Evolutionary conservation across 148 eudicot species (phyloP).

Genomic region (Camellia granthamiana): DNA sequence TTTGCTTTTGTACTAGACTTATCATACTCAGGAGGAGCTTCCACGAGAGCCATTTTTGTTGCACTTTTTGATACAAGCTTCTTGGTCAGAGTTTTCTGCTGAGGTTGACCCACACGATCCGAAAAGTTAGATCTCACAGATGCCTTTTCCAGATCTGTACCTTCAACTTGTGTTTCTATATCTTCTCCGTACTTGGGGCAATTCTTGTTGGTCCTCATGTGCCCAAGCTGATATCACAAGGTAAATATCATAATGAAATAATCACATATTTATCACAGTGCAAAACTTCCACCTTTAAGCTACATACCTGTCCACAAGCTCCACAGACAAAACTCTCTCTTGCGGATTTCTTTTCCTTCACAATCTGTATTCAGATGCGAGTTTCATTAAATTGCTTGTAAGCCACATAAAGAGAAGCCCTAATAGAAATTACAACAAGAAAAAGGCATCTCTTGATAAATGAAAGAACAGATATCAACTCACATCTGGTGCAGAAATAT

Average conservation of each 20-base stretch:
- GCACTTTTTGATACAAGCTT: slow-evolving; percentile 40
- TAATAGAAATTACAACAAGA: not conserved
- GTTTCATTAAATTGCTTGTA: not conserved
- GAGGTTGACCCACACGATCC: slow-evolving; percentile 40
- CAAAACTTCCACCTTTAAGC: slow-evolving; percentile 8
- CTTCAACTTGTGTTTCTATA: slow-evolving; percentile 52
- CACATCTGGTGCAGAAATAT: not conserved
- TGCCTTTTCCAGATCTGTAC: slow-evolving; percentile 53
- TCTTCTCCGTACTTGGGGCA: slow-evolving; percentile 92
- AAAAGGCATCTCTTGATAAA: not conserved
- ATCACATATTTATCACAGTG: not conserved
- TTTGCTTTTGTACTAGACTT: slow-evolving; percentile 63
- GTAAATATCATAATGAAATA: slow-evolving; percentile 4
- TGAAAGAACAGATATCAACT: not conserved
- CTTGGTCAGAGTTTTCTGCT: slow-evolving; percentile 29
- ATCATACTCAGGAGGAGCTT: slow-evolving; percentile 58
- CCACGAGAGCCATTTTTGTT: slow-evolving; percentile 35
- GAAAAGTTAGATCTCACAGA: slow-evolving; percentile 36
- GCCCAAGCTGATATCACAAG: slow-evolving; percentile 65
- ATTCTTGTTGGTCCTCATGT: slow-evolving; percentile 93
- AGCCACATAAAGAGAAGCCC: not conserved
- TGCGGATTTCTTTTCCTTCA: slow-evolving; percentile 87
- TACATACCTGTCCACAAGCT: slow-evolving; percentile 92
- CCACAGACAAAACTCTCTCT: slow-evolving; percentile 97
- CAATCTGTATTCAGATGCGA: slow-evolving; percentile 41